These are phyloP conservation scores for Clavispora asparagi DNA, from an alignment of 805 yeast genomes.

Conservation along the genomic window DNA sequence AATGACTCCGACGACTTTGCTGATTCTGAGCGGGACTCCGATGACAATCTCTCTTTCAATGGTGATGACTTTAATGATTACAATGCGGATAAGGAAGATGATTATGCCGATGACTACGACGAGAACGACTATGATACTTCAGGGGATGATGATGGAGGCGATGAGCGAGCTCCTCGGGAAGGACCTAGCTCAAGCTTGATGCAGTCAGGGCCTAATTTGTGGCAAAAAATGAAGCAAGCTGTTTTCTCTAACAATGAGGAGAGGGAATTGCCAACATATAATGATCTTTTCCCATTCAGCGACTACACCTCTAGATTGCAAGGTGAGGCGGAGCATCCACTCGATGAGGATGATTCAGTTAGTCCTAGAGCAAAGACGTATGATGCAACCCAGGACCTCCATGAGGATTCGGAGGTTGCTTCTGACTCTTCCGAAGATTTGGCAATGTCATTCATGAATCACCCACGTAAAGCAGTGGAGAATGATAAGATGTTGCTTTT, in stretches of 20 bases:
- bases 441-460: conserved; percentile 38
- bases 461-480: conserved; percentile 44
- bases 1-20: conserved; percentile 23
- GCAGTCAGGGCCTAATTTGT: conserved; percentile 20
- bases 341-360: neutral
- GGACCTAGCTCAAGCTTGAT: conserved; percentile 1
- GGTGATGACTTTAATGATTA: conserved; percentile 23
- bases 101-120: conserved; percentile 19
- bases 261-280: conserved; percentile 58
- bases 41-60: conserved; percentile 21
- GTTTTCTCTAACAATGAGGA: conserved; percentile 33
- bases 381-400: conserved; percentile 1
- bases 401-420: conserved; percentile 28
- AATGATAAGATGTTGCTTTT: conserved; percentile 83
- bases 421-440: conserved; percentile 42
- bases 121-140: conserved; percentile 4
- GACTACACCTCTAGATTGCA: neutral
- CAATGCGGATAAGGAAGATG: conserved; percentile 31
- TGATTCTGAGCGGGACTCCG: conserved; percentile 32
- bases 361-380: neutral
- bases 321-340: neutral
- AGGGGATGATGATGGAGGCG: conserved; percentile 16
- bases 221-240: conserved; percentile 39
- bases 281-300: conserved; percentile 66
- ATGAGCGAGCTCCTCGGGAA: conserved; percentile 3